Evolutionary conservation across 1,139 yeast genomes (phyloP).

Genomic region (Candida tetrigidarum): DNA sequence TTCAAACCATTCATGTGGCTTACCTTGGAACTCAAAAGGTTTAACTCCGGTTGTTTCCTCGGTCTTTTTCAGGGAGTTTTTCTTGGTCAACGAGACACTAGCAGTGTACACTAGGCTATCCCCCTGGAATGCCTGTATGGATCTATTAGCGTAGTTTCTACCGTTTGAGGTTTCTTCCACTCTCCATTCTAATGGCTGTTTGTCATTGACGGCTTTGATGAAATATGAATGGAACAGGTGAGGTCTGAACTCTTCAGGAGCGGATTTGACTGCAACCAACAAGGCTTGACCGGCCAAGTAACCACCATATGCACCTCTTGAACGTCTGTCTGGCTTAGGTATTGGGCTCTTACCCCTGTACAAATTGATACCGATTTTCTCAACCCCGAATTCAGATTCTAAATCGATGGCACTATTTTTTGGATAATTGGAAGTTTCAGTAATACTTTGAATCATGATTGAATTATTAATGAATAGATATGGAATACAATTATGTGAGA

Average conservation of each 20-base stretch:
- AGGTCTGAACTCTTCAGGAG: constrained; percentile 35
- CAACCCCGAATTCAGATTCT: constrained; percentile 26
- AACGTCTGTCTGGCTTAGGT: constrained; percentile 31
- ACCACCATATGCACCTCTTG: constrained; percentile 45
- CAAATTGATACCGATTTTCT: constrained; percentile 23
- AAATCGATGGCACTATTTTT: constrained; percentile 13
- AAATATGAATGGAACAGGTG: constrained; percentile 42
- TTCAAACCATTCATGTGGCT: constrained; percentile 35
- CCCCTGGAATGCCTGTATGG: constrained; percentile 58
- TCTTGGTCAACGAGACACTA: constrained; percentile 52
- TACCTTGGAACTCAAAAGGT: constrained; percentile 45
- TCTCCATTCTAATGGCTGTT: constrained; percentile 34
- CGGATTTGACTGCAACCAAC: constrained; percentile 33
- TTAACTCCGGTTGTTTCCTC: constrained; percentile 28
- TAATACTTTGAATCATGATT: constrained; percentile 9
- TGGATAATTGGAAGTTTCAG: constrained; percentile 4
- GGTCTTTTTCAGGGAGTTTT: constrained; percentile 33
- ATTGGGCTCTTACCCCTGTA: constrained; percentile 37
- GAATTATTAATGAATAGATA: not conserved
- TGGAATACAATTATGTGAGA: not conserved
- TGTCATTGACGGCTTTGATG: constrained; percentile 28
- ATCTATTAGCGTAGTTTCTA: constrained; percentile 60
- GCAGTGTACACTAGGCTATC: constrained; percentile 56
- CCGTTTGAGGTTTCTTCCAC: constrained; percentile 51
- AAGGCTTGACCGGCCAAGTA: constrained; percentile 41